phyloP scores from a whole-genome alignment of 2,329 filamentous ascomycete genomes.

The Dactylonectria macrodidyma region DNA sequence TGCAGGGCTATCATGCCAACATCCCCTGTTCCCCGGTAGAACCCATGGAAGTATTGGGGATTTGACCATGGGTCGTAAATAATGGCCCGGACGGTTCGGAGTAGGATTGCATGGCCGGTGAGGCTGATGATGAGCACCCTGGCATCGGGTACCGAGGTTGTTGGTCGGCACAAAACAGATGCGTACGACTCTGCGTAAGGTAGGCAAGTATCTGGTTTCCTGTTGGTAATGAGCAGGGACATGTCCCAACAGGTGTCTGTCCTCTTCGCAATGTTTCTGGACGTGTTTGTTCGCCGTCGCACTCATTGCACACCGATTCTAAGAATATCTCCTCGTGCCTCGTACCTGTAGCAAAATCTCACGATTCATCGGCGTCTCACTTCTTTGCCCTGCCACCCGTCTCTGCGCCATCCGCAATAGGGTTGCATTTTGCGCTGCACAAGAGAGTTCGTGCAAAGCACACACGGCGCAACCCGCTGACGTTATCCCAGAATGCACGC shows the following conservation, averaged over 20 bases:
- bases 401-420: neutral
- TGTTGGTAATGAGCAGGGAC: neutral
- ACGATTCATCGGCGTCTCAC: neutral
- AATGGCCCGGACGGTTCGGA: neutral
- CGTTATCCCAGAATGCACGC: slow-evolving; percentile 10
- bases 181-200: neutral
- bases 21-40: slow-evolving; percentile 12
- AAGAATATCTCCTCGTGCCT: neutral
- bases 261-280: neutral
- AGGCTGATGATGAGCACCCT: slow-evolving; percentile 1
- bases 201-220: neutral
- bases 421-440: neutral
- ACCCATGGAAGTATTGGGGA: neutral
- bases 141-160: slow-evolving; percentile 13
- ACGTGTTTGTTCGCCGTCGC: neutral
- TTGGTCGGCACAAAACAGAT: slow-evolving; percentile 16
- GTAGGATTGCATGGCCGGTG: slow-evolving; percentile 17
- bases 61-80: slow-evolving; percentile 1
- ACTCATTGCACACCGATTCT: neutral
- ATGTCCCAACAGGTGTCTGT: neutral
- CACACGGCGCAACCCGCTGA: slow-evolving; percentile 2
- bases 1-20: neutral
- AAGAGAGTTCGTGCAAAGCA: neutral
- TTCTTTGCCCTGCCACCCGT: neutral
- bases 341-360: neutral